phyloP scores from a whole-genome alignment of 1,284 basidiomycete species.

The Leccinum huronense region DNA sequence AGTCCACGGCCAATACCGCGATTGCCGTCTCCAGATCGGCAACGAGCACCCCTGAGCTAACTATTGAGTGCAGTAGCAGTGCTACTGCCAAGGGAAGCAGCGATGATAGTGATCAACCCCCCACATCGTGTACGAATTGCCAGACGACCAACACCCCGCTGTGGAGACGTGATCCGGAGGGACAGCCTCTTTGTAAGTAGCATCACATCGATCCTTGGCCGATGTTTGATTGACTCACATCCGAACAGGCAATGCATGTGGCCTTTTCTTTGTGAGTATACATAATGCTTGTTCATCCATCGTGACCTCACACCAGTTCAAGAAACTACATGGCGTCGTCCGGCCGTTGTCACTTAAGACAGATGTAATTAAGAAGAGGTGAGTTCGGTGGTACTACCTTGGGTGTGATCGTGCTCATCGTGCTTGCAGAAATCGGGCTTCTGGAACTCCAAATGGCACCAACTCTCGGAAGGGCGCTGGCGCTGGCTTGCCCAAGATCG shows the following conservation, averaged over 20 bases:
- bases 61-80: constrained; percentile 33
- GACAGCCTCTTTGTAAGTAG: constrained; percentile 82
- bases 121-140: constrained; percentile 92
- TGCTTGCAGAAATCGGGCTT: constrained; percentile 68
- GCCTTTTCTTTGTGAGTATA: constrained; percentile 80
- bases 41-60: constrained; percentile 56
- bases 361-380: constrained; percentile 98
- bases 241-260: constrained; percentile 74
- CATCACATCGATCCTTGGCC: constrained; percentile 4
- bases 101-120: constrained; percentile 66
- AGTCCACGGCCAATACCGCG: constrained; percentile 41
- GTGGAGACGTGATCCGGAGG: constrained; percentile 94
- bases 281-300: constrained; percentile 6
- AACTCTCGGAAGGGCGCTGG: constrained; percentile 58
- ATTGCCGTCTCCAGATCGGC: constrained; percentile 43
- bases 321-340: constrained; percentile 95
- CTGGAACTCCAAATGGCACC: constrained; percentile 59
- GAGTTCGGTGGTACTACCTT: constrained; percentile 9
- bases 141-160: constrained; percentile 94
- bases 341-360: constrained; percentile 93
- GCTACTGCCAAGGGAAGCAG: constrained; percentile 43
- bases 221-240: constrained; percentile 15
- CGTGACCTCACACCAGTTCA: constrained; percentile 23
- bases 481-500: constrained; percentile 63
- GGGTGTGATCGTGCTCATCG: constrained; percentile 10